Evolutionary conservation across 257 asterid species (phyloP).

Genomic region (Solanum pinnatisectum): DNA sequence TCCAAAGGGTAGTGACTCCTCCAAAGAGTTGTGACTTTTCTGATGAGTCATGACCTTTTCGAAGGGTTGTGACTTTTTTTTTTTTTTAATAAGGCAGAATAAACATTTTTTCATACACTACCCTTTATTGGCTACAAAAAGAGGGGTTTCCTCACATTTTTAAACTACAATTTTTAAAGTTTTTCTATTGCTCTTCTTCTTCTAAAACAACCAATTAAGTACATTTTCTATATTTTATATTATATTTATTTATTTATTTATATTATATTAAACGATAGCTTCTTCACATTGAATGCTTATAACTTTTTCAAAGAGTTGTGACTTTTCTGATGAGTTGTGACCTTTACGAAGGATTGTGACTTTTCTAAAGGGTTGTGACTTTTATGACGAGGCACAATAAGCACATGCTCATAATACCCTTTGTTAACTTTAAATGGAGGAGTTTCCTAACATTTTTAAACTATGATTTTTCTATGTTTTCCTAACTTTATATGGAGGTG

Average conservation of each 20-base stretch:
- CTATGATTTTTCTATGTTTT: not conserved
- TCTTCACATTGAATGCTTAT: not conserved
- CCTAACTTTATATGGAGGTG: not conserved
- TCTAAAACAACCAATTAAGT: not conserved
- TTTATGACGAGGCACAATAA: not conserved
- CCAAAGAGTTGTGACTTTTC: not conserved
- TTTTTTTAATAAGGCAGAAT: too few relatives aligned
- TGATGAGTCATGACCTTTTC: not conserved
- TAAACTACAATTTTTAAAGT: not conserved
- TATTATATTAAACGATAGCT: not conserved
- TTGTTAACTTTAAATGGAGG: not conserved
- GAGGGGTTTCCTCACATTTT: not conserved
- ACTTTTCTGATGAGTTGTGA: too few relatives aligned
- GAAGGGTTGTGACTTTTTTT: not conserved
- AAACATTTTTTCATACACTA: too few relatives aligned
- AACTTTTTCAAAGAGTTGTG: not conserved
- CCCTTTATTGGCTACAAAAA: too few relatives aligned
- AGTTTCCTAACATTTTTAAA: not conserved
- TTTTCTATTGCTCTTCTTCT: not conserved
- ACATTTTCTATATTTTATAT: too few relatives aligned
- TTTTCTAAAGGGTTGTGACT: not conserved
- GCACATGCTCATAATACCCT: not conserved
- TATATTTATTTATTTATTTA: too few relatives aligned
- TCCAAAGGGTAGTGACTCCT: not conserved
- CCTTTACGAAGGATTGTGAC: too few relatives aligned